A percentile compares a stretch with the other conserved stretches of the same genome.
Evolutionary conservation across 352 stramenopile genomes (phyloP).

Genomic region (Albugo candida): DNA sequence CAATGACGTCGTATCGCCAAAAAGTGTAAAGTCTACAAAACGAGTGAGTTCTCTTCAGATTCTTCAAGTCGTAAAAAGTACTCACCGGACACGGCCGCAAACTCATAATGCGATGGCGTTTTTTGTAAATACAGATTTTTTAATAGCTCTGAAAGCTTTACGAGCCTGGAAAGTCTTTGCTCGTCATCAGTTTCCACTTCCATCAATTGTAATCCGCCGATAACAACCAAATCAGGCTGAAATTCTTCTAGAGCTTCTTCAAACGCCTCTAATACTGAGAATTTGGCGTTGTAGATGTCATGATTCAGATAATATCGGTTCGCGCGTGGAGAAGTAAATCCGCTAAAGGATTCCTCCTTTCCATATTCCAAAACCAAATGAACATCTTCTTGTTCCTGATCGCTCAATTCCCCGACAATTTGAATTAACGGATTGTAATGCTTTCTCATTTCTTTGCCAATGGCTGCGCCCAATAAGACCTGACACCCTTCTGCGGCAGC

Average conservation of each 20-base stretch:
- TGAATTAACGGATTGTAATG: slow-evolving; percentile 43
- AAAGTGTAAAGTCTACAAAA: slow-evolving; percentile 47
- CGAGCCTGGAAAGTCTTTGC: slow-evolving; percentile 25
- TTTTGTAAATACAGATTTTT: slow-evolving; percentile 41
- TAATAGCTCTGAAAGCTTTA: slow-evolving; percentile 43
- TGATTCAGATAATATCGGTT: slow-evolving; percentile 78
- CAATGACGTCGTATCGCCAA: slow-evolving; percentile 58
- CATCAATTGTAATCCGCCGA: slow-evolving; percentile 69
- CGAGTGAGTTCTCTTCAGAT: neutral
- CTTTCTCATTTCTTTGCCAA: slow-evolving; percentile 53
- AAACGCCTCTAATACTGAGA: slow-evolving; percentile 68
- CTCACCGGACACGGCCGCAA: slow-evolving; percentile 49
- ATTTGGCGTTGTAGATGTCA: slow-evolving; percentile 60
- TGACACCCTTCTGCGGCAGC: slow-evolving; percentile 41
- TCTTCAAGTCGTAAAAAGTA: neutral
- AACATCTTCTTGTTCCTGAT: slow-evolving; percentile 46
- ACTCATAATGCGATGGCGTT: slow-evolving; percentile 60
- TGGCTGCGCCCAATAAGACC: slow-evolving; percentile 50
- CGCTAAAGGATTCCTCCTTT: slow-evolving; percentile 38
- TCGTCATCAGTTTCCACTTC: slow-evolving; percentile 54
- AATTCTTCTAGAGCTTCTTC: slow-evolving; percentile 34
- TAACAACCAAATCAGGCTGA: slow-evolving; percentile 47
- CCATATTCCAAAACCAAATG: slow-evolving; percentile 65
- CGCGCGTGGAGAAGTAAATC: slow-evolving; percentile 37
- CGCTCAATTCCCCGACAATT: slow-evolving; percentile 37